Evolutionary conservation across 805 yeast species (phyloP).

Genomic region (Saturnispora mendoncae): DNA sequence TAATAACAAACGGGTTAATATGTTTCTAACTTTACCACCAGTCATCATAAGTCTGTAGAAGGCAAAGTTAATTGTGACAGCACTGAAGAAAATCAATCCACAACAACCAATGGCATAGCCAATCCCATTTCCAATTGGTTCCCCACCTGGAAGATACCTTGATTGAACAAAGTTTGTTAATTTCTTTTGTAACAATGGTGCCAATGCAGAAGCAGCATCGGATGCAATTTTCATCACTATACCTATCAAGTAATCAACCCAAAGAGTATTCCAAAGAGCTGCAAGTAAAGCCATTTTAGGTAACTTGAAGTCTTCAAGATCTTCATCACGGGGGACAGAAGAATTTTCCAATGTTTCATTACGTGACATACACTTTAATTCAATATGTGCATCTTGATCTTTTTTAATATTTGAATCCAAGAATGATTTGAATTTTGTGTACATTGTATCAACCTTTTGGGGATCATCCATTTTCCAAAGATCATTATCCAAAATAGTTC

Average conservation of each 20-base stretch:
- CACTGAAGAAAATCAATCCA: constrained; percentile 41
- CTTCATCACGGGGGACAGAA: constrained; percentile 15
- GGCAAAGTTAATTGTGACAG: constrained; percentile 48
- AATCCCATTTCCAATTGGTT: constrained; percentile 50
- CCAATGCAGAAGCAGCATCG: constrained; percentile 41
- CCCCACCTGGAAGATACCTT: constrained; percentile 34
- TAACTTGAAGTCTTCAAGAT: constrained; percentile 20
- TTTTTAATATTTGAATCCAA: constrained; percentile 26
- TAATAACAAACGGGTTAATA: constrained; percentile 57
- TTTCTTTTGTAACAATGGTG: constrained; percentile 59
- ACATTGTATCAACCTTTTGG: constrained; percentile 35
- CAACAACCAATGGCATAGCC: constrained; percentile 74
- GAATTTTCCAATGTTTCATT: constrained; percentile 18
- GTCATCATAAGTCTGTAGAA: constrained; percentile 50
- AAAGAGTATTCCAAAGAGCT: constrained; percentile 43
- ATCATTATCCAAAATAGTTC: constrained; percentile 62
- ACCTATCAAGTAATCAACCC: constrained; percentile 35
- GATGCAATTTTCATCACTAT: constrained; percentile 34
- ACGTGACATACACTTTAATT: constrained; percentile 24
- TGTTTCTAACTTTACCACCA: constrained; percentile 66
- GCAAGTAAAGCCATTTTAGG: constrained; percentile 21
- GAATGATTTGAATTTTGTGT: constrained; percentile 28
- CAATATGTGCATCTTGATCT: constrained; percentile 14
- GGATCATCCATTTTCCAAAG: constrained; percentile 39
- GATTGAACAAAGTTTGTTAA: constrained; percentile 54